Evolutionary conservation across 2,329 filamentous ascomycete genomes (phyloP), one percentile per base, ranked within the genome.

Genomic region (Nemania sp.): DNA sequence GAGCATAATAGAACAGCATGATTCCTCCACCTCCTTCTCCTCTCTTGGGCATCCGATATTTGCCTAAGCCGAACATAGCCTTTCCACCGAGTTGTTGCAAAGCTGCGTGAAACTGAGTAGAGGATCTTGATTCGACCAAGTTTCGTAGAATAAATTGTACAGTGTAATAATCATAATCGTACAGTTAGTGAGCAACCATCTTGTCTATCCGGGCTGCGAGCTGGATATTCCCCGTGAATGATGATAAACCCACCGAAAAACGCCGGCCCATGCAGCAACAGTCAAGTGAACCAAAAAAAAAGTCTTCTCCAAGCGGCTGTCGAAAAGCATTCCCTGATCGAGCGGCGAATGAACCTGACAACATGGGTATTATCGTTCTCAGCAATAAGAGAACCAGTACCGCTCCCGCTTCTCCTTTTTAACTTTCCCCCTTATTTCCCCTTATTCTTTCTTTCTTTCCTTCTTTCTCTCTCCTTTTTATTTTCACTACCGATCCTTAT

Each of bases 401-500:
- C 40, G 35, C 35, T 50, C 43, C 42, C 45, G 34, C 32, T 46
- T 12, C 12, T 46, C 15, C 12, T 17, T 10, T 29, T 29, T 29
- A 29, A 4, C 25, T 7, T 29, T 29, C 7, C 7, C 7, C 7
- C 7, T 29, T 7, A 4, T 29, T 29, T 7, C 7, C 7, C 7
- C 25, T 7, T 29, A 4, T 29, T 7, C 4, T 29, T 4, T 29
- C 7, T 29, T 7, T 29, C 7, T 29, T 29, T 29, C 3, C 7
- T 29, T 29, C 7, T 29, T 7, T 29, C 7, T 29, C 25, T 29
- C 7, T 29, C 7, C 25, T 15, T 40, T 52, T 48, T 32, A 13
- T 9, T 21, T 37, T 39, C 13, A 70, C 74, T 78, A 90, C 83
- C 87, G 83, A 75, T 96, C 91, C 80, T 96, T 96, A 78, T 95